phyloP scores from a whole-genome alignment of 768 basidiomycete genomes.

The Xerocomus potaroensis region DNA sequence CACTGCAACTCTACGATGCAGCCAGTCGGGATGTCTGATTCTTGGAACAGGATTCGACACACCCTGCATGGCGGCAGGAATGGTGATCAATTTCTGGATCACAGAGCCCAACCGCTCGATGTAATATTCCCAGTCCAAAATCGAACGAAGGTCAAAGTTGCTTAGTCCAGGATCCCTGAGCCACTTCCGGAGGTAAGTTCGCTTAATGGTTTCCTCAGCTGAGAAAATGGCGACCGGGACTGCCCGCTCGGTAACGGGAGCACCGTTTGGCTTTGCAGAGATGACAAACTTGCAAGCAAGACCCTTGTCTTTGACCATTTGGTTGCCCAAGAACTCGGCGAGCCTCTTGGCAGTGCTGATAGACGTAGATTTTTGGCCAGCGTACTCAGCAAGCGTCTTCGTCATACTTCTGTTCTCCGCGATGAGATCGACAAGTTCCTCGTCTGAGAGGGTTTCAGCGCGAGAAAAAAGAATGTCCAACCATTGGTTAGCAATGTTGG shows the following conservation, averaged over 20 bases:
- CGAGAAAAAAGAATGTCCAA: conserved; percentile 89
- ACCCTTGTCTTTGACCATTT: conserved; percentile 99
- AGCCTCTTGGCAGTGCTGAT: conserved; percentile 94
- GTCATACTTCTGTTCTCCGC: conserved; percentile 99
- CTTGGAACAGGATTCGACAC: conserved; percentile 95
- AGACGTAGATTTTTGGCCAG: conserved; percentile 93
- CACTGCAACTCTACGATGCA: conserved; percentile 84
- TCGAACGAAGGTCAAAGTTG: conserved; percentile 88
- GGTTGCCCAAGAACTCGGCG: conserved; percentile 94
- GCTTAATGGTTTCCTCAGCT: conserved; percentile 87
- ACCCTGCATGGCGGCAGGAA: conserved; percentile 98
- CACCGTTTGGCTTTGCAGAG: conserved; percentile 86
- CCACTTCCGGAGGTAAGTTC: conserved; percentile 91
- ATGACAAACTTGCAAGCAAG: conserved; percentile 99
- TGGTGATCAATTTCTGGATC: conserved; percentile 98
- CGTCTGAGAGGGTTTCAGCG: conserved; percentile 80
- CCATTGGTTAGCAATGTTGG: conserved; percentile 93
- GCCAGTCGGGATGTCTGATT: conserved; percentile 96
- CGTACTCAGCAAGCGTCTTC: conserved; percentile 94
- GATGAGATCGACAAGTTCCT: conserved; percentile 95
- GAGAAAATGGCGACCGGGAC: conserved; percentile 98
- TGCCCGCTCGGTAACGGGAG: conserved; percentile 95
- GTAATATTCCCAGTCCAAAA: conserved; percentile 98
- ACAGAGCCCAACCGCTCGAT: conserved; percentile 97
- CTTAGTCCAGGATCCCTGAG: conserved; percentile 86